Conservation (phyloP, 768 basidiomycete species). For the Tephrocybe sp. region DNA sequence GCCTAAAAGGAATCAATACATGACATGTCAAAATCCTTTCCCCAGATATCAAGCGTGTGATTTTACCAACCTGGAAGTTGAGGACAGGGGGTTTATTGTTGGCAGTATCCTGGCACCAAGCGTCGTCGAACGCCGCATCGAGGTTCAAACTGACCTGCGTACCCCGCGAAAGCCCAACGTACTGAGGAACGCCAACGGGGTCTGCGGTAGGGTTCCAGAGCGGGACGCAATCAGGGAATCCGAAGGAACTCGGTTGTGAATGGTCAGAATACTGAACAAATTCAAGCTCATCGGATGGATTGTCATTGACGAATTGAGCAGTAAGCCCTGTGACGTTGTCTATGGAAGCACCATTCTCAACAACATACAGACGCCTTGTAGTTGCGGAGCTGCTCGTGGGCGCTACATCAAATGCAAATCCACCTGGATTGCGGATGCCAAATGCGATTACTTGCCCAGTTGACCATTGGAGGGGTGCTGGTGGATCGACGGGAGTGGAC, state of each 20-base stretch:
- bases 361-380: slow-evolving; percentile 27
- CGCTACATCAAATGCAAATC: slow-evolving; percentile 34
- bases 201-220: slow-evolving; percentile 44
- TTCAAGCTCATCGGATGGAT: slow-evolving; percentile 42
- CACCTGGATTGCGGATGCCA: slow-evolving; percentile 45
- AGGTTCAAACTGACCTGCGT: slow-evolving; percentile 39
- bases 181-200: slow-evolving; percentile 39
- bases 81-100: slow-evolving; percentile 40
- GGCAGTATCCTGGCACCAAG: slow-evolving; percentile 30
- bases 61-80: slow-evolving; percentile 35
- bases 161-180: slow-evolving; percentile 27
- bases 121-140: slow-evolving; percentile 28
- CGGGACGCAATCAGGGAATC: slow-evolving; percentile 45
- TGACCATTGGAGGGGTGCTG: slow-evolving; percentile 23
- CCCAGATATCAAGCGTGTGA: not conserved
- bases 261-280: slow-evolving; percentile 21
- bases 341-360: slow-evolving; percentile 46
- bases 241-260: slow-evolving; percentile 26
- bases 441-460: slow-evolving; percentile 37
- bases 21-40: not conserved
- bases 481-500: slow-evolving; percentile 11
- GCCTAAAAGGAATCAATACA: slow-evolving; percentile 27
- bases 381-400: slow-evolving; percentile 1
- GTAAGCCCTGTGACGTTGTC: slow-evolving; percentile 40
- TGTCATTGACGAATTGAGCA: slow-evolving; percentile 41